Evolutionary conservation across 1,284 basidiomycete genomes (phyloP), one percentile per base, ranked within the genome.

Genomic region (Ustilago trichophora): DNA sequence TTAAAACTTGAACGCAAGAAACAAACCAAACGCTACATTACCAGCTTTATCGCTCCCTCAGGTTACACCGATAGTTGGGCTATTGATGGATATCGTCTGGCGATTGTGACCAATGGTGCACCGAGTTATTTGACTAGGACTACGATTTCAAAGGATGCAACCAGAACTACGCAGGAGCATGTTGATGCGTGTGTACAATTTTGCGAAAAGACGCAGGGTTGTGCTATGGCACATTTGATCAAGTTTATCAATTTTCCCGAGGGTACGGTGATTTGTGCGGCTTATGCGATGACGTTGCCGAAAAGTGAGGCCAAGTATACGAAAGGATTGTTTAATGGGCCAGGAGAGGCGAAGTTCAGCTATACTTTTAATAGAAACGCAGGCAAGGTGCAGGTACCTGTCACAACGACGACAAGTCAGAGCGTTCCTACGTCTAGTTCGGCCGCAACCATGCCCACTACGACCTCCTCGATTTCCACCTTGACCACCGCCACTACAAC

Each of bases 181-280:
- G 48, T 67, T 22, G 32, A 60, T 34, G 22, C 37, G 4, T 67
- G 64, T 22, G 27, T 40, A 7, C 15, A 25, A 0, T 36, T 33
- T 6, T 67, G 64, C 29, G 53, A 63, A 3, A 32, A 26, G 12
- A 54, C 53, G 6, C 26, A 21, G 0, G 16, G 19, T 1, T 68
- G 65, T 46, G 44, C 65, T 10, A 63, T 68, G 58, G 65, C 59
- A 15, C 21, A 22, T 6, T n/a, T 68, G 26, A 54, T 68, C 36
- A 48, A 26, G 42, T 68, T 68, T 26, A 24, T 21, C 12, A 18
- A 42, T n/a, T 63, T 54, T 21, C 4, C 49, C 9, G 56, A 68
- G 29, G 65, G 65, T 2, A 57, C 48, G 12, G 49, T 57, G 8
- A 53, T 68, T 18, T 68, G 65, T 18, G 56, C 53, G 0, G 22